Conservation (phyloP, 805 yeast species). For the Danielozyma ontarioensis region DNA sequence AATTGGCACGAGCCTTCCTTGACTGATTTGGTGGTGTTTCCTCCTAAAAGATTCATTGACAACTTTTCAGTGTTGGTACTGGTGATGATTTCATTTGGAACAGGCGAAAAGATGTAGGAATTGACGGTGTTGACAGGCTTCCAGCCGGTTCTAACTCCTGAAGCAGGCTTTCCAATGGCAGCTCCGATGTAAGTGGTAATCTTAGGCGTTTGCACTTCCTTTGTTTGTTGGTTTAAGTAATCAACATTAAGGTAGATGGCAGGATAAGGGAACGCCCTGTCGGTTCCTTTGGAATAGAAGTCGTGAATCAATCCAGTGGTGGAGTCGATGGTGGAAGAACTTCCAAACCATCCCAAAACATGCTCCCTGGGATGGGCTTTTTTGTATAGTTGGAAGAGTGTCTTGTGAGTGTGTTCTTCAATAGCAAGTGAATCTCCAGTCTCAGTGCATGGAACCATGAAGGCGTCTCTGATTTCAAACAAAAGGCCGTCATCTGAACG, state of each 20-base stretch:
- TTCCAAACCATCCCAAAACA: constrained; percentile 83
- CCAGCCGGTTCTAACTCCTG: constrained; percentile 34
- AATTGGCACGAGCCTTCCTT: constrained; percentile 41
- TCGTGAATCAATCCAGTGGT: constrained; percentile 77
- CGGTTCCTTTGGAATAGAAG: constrained; percentile 64
- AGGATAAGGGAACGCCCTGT: constrained; percentile 68
- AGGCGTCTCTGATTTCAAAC: constrained; percentile 69
- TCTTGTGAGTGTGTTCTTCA: constrained; percentile 70
- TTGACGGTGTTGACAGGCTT: constrained; percentile 25
- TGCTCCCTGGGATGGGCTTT: constrained; percentile 73
- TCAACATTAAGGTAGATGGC: constrained; percentile 76
- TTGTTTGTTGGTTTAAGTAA: constrained; percentile 42
- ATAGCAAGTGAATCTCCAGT: constrained; percentile 70
- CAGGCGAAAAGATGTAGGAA: constrained; percentile 67
- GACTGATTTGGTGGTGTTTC: constrained; percentile 21
- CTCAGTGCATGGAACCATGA: constrained; percentile 75
- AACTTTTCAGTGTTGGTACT: constrained; percentile 50
- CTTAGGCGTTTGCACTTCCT: constrained; percentile 48
- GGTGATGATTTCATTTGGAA: constrained; percentile 60
- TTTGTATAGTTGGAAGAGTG: constrained; percentile 66
- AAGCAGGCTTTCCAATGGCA: constrained; percentile 54
- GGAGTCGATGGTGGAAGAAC: constrained; percentile 56
- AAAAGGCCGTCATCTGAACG: constrained; percentile 81
- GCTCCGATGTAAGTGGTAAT: constrained; percentile 72
- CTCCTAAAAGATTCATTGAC: constrained; percentile 45